Base-by-base conservation (phyloP, 768 basidiomycete genomes). In the Scleroderma bovista region DNA sequence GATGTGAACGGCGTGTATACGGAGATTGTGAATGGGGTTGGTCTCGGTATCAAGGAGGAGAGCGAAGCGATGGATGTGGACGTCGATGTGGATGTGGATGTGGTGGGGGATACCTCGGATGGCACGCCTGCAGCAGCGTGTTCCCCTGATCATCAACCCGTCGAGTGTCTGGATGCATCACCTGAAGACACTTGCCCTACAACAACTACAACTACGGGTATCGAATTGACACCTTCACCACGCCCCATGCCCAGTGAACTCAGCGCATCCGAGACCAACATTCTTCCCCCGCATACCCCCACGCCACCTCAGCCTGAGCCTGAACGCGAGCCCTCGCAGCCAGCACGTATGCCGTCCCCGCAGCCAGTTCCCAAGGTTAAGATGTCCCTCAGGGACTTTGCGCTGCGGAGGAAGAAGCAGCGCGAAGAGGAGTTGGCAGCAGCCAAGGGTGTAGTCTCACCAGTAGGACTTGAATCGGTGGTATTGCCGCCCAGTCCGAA, bases 351-450 rank as follows among this genome's bases (percentile, higher is more conserved):
- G 4, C 57, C 54, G 2, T 71, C 68, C 2, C 64, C 65, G 0
- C 67, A 63, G 12, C 66, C 68, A 6, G 65, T 65, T 12, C 78
- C 79, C 43, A 79, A 81, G 39, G 80, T 80, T 54, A 74, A 74
- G 51, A 57, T 81, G 63, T 78, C 81, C 0, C 60, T 83, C 43
- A 77, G 76, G 55, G 81, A 83, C 52, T 83, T 81, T 55, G 77
- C 74, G 26, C 48, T 76, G 26, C 64, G 81, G 49, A 80, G 75
- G 72, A 76, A 75, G 70, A 76, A 74, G 61, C 71, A 74, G 56
- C 68, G 72, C 47, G 76, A 78, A 54, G 75, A 77, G 55, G 70
- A 72, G 49, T 61, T 61, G 59, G 67, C 60, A 1, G 65, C 64
- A 5, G n/a, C n/a, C n/a, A 65, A 68, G 50, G 55, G 58, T 23